A percentile compares a stretch with the other conserved stretches of the same genome.
Evolutionary conservation across 495 filamentous ascomycete species (phyloP).

Genomic region (Penicillium malachiteum): DNA sequence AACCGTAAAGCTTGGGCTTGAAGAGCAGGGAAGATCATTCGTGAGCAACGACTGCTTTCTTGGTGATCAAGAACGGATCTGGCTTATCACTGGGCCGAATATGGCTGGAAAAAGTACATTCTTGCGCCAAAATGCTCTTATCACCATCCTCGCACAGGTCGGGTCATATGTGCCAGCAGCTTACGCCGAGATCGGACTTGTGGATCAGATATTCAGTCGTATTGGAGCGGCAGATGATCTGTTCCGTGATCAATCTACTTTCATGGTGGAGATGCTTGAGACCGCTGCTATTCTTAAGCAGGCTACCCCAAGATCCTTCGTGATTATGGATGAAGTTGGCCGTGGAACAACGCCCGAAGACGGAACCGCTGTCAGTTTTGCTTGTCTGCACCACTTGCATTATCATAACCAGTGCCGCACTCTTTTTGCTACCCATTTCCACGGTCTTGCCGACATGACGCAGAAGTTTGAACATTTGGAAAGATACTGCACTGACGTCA

Average conservation of each 20-base stretch:
- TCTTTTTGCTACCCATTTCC: slow-evolving; percentile 95
- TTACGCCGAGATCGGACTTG: slow-evolving; percentile 79
- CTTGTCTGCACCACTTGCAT: slow-evolving; percentile 78
- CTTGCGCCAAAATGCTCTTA: slow-evolving; percentile 89
- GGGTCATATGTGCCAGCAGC: slow-evolving; percentile 89
- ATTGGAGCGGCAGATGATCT: slow-evolving; percentile 92
- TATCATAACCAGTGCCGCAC: slow-evolving; percentile 71
- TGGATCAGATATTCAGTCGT: slow-evolving; percentile 89
- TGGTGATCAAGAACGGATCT: slow-evolving; percentile 65
- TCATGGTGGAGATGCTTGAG: slow-evolving; percentile 69
- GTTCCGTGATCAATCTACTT: slow-evolving; percentile 88
- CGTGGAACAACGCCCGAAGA: slow-evolving; percentile 91
- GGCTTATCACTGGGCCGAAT: slow-evolving; percentile 96
- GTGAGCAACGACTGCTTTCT: slow-evolving; percentile 84
- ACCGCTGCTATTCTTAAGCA: slow-evolving; percentile 54
- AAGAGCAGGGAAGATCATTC: slow-evolving; percentile 78
- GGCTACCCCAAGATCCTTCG: slow-evolving; percentile 62
- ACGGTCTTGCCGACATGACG: slow-evolving; percentile 77
- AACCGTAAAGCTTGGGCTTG: slow-evolving; percentile 79
- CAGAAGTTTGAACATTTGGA: slow-evolving; percentile 61
- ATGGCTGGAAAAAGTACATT: slow-evolving; percentile 98
- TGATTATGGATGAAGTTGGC: slow-evolving; percentile 99
- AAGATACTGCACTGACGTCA: slow-evolving; percentile 87
- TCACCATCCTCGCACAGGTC: slow-evolving; percentile 87
- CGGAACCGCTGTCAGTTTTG: slow-evolving; percentile 85